Conservation (phyloP, 2,329 filamentous ascomycete genomes). For the Penicillium janthinellum region DNA sequence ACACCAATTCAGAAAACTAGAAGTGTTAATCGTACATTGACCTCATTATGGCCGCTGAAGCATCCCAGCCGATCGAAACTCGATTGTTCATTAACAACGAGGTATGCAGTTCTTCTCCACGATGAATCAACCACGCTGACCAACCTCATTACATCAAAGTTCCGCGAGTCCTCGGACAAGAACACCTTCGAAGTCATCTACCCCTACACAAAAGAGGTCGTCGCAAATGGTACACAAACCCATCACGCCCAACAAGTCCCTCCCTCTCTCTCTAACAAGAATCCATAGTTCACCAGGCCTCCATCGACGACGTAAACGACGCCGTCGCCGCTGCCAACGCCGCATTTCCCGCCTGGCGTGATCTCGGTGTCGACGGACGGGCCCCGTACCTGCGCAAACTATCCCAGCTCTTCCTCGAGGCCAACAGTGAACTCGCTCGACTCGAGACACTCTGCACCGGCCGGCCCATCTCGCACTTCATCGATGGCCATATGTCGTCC, state of each 20-base stretch:
- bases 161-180: constrained; percentile 29
- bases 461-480: constrained; percentile 33
- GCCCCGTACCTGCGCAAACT: constrained; percentile 38
- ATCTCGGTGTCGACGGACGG: constrained; percentile 36
- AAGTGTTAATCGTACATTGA: neutral
- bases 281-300: constrained; percentile 36
- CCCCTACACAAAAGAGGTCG: constrained; percentile 32
- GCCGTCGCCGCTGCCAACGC: constrained; percentile 42
- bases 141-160: constrained; percentile 5
- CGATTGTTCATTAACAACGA: constrained; percentile 38
- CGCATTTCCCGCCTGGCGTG: constrained; percentile 43
- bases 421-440: constrained; percentile 33
- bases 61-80: constrained; percentile 31
- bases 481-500: constrained; percentile 26
- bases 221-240: constrained; percentile 29
- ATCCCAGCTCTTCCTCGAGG: constrained; percentile 33
- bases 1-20: neutral
- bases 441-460: constrained; percentile 43
- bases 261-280: neutral
- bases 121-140: no score
- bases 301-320: constrained; percentile 35
- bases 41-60: constrained; percentile 14
- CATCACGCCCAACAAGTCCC: neutral
- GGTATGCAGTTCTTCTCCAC: constrained; percentile 23
- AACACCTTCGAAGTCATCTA: constrained; percentile 36